Percentiles rank a stretch among this genome's conserved stretches.
These are phyloP conservation scores for Podaxis sp. DNA, from an alignment of 768 basidiomycete species.

Conservation along the genomic window DNA sequence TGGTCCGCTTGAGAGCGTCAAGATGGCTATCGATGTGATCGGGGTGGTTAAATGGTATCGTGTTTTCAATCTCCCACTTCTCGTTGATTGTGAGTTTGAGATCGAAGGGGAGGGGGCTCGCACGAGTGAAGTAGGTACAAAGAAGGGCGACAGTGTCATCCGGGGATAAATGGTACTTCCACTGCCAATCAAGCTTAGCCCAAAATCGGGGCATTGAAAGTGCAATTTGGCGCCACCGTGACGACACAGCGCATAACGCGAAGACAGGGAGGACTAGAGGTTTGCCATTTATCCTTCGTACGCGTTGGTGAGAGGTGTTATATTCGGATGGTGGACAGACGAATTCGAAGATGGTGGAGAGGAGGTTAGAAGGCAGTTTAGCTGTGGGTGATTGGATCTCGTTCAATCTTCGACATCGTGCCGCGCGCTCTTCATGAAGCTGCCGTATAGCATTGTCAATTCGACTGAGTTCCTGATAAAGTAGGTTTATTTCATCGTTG, in stretches of 20 bases:
- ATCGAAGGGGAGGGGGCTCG: neutral
- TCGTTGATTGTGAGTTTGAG: slow-evolving; percentile 8
- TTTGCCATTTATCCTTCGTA: slow-evolving; percentile 1
- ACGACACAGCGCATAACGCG: slow-evolving; percentile 2
- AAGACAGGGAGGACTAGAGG: slow-evolving; percentile 3
- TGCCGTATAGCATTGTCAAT: neutral
- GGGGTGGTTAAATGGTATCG: neutral
- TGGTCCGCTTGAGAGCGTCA: neutral
- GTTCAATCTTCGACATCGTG: slow-evolving; percentile 3
- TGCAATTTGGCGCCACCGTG: neutral
- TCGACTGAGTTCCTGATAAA: neutral
- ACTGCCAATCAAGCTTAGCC: slow-evolving; percentile 5
- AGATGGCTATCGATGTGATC: slow-evolving; percentile 3
- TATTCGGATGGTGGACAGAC: slow-evolving; percentile 10
- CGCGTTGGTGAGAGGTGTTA: slow-evolving; percentile 5
- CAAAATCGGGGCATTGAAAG: slow-evolving; percentile 2
- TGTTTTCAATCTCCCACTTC: slow-evolving; percentile 7
- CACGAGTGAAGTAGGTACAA: slow-evolving; percentile 7
- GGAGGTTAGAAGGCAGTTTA: slow-evolving; percentile 3
- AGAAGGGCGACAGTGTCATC: slow-evolving; percentile 1
- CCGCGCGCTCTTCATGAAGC: neutral
- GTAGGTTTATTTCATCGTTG: neutral
- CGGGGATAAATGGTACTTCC: slow-evolving; percentile 6
- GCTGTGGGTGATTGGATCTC: neutral
- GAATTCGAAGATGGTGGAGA: neutral